Base-by-base conservation (phyloP, 306 rosid species). In the Astragalus membranaceus region DNA sequence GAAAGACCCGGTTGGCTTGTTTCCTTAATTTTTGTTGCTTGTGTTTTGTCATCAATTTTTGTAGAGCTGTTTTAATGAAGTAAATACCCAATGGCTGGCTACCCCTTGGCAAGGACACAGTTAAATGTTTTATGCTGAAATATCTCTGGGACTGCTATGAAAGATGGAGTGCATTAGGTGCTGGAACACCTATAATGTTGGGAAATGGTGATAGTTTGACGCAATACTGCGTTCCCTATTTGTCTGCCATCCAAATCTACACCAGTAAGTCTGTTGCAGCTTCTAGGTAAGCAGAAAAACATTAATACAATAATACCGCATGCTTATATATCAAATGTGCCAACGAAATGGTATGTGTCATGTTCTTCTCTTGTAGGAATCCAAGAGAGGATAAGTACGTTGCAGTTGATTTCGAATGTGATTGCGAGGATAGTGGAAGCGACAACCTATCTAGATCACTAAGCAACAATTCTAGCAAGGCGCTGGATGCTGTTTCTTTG, bases 141-240 rank as follows among this genome's bases (percentile, higher is more conserved):
- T 86, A 90, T 78, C 79, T 90, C 20, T 88, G 90, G 92, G 84
- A 83, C 12, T 86, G 87, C 75, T 90, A 86, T 41, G 30, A 57
- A 10, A 94, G 75, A 76, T 90, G 97, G 97, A 90, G 97, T 70
- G 88, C 92, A 1, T 78, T 59, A 52, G 97, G 97, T 72, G 87
- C 79, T n/a, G 88, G 89, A 2, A 74, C 70, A 7, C 85, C 91
- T n/a, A 58, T 86, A 36, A 76, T 68, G 69, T 76, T 81, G 74
- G 84, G 72, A 44, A 52, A 29, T 65, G 84, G 75, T 4, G 84
- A 78, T n/a, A 51, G 82, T 36, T 66, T 79, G 23, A 69, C 14
- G 9, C 95, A 88, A 67, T 90, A 73, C 79, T 74, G 72, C 43
- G 88, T 85, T 52, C 97, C 97, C 3, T 85, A 78, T 74, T 79